Percentiles rank a stretch among this genome's conserved stretches.
phyloP scores from a whole-genome alignment of 352 stramenopile genomes.

The Phytophthora pini region DNA sequence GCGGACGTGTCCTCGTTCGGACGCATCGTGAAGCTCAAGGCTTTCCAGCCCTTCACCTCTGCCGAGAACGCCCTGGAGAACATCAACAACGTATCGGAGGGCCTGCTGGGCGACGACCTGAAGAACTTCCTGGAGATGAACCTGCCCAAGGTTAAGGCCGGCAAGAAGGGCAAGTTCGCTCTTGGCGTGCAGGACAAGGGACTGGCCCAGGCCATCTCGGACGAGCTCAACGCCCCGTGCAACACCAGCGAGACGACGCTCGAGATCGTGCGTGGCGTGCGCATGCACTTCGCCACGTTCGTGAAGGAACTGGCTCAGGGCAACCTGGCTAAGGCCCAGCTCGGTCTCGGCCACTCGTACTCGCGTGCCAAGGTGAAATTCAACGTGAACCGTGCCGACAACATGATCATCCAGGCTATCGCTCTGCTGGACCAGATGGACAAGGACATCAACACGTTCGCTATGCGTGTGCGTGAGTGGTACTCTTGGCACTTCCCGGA shows the following conservation, averaged over 20 bases:
- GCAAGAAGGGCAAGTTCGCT: constrained; percentile 90
- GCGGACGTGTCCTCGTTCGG: constrained; percentile 96
- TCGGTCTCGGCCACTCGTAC: constrained; percentile 99
- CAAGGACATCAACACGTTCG: constrained; percentile 99
- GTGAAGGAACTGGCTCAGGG: constrained; percentile 97
- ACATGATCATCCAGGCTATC: constrained; percentile 99
- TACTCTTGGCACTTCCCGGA: constrained; percentile 99
- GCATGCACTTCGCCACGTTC: constrained; percentile 97
- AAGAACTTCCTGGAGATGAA: constrained; percentile 99
- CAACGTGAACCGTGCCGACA: constrained; percentile 99
- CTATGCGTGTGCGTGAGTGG: constrained; percentile 99
- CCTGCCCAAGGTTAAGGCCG: constrained; percentile 96
- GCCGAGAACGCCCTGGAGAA: constrained; percentile 99
- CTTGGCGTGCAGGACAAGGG: constrained; percentile 95
- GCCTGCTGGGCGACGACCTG: constrained; percentile 93
- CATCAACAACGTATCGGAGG: constrained; percentile 99
- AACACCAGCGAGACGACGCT: constrained; percentile 97
- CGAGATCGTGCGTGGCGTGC: constrained; percentile 97
- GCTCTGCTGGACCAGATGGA: constrained; percentile 99
- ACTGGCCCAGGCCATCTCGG: constrained; percentile 95
- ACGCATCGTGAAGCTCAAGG: constrained; percentile 98
- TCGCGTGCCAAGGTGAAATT: constrained; percentile 99
- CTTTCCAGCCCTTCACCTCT: constrained; percentile 99
- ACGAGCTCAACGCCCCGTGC: constrained; percentile 94
- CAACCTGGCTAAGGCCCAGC: constrained; percentile 97